These are phyloP conservation scores for Annona squamosa DNA, from an alignment of 164 flowering plant species.

Conservation along the genomic window DNA sequence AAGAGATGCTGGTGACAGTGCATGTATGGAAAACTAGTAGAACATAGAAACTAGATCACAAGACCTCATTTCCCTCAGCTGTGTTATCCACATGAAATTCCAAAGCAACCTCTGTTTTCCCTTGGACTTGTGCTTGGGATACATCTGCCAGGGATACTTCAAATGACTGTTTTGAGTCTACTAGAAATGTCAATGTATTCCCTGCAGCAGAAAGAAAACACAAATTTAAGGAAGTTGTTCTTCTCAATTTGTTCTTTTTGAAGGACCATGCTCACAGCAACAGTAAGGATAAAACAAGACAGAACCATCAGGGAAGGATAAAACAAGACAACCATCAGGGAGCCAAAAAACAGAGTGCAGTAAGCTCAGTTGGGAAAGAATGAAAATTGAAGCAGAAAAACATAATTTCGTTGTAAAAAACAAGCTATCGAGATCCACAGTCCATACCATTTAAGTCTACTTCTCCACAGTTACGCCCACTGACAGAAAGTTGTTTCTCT, in stretches of 20 bases:
- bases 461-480: slow-evolving; percentile 97
- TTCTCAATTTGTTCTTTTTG: neutral
- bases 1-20: neutral
- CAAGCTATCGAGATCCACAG: neutral
- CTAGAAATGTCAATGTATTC: slow-evolving; percentile 69
- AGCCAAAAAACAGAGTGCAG: neutral
- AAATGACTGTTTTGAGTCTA: slow-evolving; percentile 86
- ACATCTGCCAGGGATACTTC: slow-evolving; percentile 96
- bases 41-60: neutral
- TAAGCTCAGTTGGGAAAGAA: neutral
- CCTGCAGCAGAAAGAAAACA: slow-evolving; percentile 34
- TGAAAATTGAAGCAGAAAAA: neutral
- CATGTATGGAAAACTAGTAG: neutral
- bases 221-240: too few relatives aligned
- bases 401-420: neutral
- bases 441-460: slow-evolving; percentile 76
- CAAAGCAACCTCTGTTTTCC: slow-evolving; percentile 85
- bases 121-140: slow-evolving; percentile 84
- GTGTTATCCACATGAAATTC: slow-evolving; percentile 98
- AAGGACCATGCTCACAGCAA: neutral
- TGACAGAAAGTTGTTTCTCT: slow-evolving; percentile 92
- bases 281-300: neutral
- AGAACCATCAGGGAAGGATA: neutral
- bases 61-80: slow-evolving; percentile 91
- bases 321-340: neutral